Evolutionary conservation across 2,329 filamentous ascomycete species (phyloP).

Genomic region (Pseudopyricularia javanii): DNA sequence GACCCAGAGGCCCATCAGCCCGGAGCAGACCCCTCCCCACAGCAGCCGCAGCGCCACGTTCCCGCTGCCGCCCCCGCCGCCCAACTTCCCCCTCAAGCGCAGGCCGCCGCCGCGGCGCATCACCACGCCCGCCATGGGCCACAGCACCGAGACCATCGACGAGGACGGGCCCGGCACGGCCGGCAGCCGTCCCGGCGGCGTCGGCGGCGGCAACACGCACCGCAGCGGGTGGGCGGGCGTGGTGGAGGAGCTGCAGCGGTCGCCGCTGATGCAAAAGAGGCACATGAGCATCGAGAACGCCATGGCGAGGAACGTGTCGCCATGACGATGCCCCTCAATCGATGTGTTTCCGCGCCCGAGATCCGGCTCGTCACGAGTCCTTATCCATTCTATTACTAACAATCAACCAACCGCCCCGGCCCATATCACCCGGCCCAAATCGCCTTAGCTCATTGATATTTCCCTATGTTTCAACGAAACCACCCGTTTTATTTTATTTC

Average conservation of each 20-base stretch:
- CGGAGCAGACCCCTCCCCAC: not conserved
- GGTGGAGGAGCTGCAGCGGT: constrained; percentile 48
- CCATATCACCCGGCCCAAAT: no score
- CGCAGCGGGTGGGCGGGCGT: constrained; percentile 50
- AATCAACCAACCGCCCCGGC: no score
- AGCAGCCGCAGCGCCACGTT: not conserved
- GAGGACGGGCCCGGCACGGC: constrained; percentile 24
- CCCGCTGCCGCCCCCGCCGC: constrained; percentile 8
- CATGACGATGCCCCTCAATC: not conserved
- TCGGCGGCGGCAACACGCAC: constrained; percentile 32
- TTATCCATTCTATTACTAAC: no score
- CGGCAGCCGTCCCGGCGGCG: constrained; percentile 39
- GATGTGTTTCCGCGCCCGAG: not conserved
- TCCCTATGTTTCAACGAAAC: not conserved
- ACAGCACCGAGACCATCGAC: constrained; percentile 34
- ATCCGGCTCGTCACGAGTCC: no score
- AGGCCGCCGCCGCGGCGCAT: constrained; percentile 38
- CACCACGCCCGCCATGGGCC: constrained; percentile 40
- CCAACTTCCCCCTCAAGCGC: constrained; percentile 17
- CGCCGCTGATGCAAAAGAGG: constrained; percentile 46
- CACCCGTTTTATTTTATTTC: not conserved
- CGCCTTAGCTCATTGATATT: no score
- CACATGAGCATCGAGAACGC: constrained; percentile 50
- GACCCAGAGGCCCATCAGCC: no score
- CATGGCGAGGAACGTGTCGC: constrained; percentile 20